phyloP scores from a whole-genome alignment of 345 rosid genomes.

The Populus alba region DNA sequence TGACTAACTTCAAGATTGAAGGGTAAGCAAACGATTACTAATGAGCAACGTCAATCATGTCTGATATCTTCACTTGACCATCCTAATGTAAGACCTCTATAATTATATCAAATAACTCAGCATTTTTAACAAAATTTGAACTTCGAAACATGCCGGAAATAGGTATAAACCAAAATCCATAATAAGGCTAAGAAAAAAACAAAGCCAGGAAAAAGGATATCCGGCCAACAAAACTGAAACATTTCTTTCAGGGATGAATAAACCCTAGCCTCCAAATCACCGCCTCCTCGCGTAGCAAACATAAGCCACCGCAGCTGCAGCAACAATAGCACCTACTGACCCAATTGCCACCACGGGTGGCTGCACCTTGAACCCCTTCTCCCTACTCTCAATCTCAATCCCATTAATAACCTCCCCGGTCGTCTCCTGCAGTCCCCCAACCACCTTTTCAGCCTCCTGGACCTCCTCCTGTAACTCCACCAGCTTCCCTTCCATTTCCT shows the following conservation, averaged over 20 bases:
- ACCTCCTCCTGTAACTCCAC: conserved; percentile 40
- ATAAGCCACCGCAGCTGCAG: conserved; percentile 47
- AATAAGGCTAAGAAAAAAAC: conserved; percentile 23
- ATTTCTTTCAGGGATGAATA: neutral
- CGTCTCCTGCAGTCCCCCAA: conserved; percentile 42
- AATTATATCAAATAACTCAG: neutral
- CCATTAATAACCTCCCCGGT: conserved; percentile 36
- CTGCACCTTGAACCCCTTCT: conserved; percentile 22
- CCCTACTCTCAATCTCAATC: conserved; percentile 15
- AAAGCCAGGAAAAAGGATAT: conserved; percentile 22
- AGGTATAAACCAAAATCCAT: conserved; percentile 15
- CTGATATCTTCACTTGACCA: neutral
- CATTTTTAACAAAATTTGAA: conserved; percentile 3
- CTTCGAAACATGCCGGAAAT: conserved; percentile 24
- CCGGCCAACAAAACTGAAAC: conserved; percentile 38
- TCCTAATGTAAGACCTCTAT: conserved; percentile 5
- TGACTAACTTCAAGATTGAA: neutral
- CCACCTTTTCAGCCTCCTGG: conserved; percentile 36
- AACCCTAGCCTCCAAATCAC: conserved; percentile 29
- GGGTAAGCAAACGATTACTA: neutral
- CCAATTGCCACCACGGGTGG: conserved; percentile 54
- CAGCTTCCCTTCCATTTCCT: conserved; percentile 32
- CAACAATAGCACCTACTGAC: conserved; percentile 45
- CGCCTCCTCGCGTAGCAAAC: conserved; percentile 42
- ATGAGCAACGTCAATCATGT: neutral